A percentile compares a stretch with the other conserved stretches of the same genome.
phyloP scores from a whole-genome alignment of 2,329 filamentous ascomycete species.

The Pyrenochaeta sp. region DNA sequence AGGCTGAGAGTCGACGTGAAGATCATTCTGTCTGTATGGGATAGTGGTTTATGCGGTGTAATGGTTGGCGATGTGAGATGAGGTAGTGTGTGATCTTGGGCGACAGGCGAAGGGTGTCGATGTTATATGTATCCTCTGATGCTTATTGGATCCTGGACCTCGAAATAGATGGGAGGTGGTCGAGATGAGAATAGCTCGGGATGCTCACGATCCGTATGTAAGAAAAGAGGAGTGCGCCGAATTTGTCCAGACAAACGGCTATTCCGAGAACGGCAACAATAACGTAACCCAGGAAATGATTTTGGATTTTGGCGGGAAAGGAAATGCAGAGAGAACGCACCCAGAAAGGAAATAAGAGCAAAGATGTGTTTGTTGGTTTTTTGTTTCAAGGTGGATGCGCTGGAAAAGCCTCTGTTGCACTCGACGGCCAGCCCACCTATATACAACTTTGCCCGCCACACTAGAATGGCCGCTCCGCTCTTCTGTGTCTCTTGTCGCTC shows the following conservation, averaged over 20 bases:
- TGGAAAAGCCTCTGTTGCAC: neutral
- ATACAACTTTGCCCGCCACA: constrained; percentile 4
- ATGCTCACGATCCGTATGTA: neutral
- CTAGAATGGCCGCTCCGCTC: no score
- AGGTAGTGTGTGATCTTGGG: constrained; percentile 8
- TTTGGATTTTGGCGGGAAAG: no score
- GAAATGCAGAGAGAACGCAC: no score
- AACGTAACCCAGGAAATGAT: no score
- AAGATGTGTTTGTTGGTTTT: neutral
- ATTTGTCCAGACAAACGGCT: neutral
- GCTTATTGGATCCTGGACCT: constrained; percentile 7
- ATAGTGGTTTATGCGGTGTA: constrained; percentile 11
- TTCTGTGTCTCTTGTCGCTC: neutral
- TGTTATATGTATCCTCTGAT: constrained; percentile 3
- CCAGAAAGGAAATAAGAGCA: neutral
- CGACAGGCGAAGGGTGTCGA: neutral
- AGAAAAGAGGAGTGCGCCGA: neutral
- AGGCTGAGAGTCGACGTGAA: constrained; percentile 42
- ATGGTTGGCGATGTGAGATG: constrained; percentile 8
- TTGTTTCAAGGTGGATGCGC: neutral
- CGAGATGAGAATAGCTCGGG: constrained; percentile 4
- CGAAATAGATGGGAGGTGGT: constrained; percentile 8
- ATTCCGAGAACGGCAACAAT: constrained; percentile 3
- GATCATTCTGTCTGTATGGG: constrained; percentile 33
- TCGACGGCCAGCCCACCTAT: constrained; percentile 1